Base-by-base conservation (phyloP, 257 asterid species). In the Gentiana macrophylla region DNA sequence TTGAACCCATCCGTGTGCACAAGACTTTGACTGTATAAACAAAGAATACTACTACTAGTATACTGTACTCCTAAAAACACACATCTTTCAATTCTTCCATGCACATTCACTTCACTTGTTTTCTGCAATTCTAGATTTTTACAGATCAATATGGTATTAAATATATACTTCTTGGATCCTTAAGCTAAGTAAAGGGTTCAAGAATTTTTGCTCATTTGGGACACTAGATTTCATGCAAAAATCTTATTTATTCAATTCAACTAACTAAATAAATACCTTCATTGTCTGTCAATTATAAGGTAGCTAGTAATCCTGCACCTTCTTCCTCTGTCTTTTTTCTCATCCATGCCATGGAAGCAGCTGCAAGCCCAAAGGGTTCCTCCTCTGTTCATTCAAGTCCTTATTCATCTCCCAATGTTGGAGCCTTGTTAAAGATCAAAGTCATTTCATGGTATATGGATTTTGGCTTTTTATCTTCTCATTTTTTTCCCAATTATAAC, bases 371-470 rank as follows among this genome's bases (percentile, higher is more conserved):
- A 50, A 67, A 62, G 50, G 62, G 55, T 54, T 36, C 50, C 63
- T 36, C 50, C 63, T 58, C 79, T 10, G 56, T 67, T 32, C 70
- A 66, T 55, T 79, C 79, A 5, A 82, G 84, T 63, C 82, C 82
- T 55, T 74, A 69, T 55, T 70, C 77, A 43, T 80, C 93, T 60
- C 85, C 94, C 35, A 81, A 79, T 50, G 80, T 84, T 35, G 64
- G 77, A 44, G 91, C 88, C 61, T 62, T 84, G 32, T 84, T 82
- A 53, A 73, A 84, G 59, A 84, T 84, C 91, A 84, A 80, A 80
- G 73, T 78, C 60, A 73, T 82, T 62, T 75, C 94, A 55, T 75
- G 94, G 94, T 84, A 72, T 24, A 35, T 41, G 63, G 48, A 43
- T 32, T 43, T 56, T 36, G n/a, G 8, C 12, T 4, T 59, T 32